phyloP scores from a whole-genome alignment of 306 rosid species.

The Cucumis melo region DNA sequence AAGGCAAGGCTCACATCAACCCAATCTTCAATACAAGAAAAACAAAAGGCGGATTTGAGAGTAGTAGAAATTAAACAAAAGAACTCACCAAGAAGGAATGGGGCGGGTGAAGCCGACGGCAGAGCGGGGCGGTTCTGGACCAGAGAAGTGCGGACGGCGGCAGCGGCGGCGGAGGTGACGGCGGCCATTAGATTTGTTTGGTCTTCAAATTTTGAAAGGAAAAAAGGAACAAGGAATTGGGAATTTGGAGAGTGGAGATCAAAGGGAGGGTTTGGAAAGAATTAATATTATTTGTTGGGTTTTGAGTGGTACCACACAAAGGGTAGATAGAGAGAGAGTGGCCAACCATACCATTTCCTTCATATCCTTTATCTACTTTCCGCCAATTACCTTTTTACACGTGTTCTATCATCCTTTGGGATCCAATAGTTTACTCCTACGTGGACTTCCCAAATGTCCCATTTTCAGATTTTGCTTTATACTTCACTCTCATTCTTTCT shows the following conservation, averaged over 20 bases:
- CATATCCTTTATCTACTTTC: constrained; percentile 45
- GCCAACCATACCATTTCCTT: constrained; percentile 31
- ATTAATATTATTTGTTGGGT: constrained; percentile 19
- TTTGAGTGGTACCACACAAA: constrained; percentile 28
- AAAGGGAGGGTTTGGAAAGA: constrained; percentile 14
- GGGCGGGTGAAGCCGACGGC: constrained; percentile 28
- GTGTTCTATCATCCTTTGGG: constrained; percentile 29
- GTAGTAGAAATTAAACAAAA: background rate
- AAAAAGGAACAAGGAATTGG: background rate
- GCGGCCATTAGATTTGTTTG: constrained; percentile 42
- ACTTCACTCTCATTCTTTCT: background rate
- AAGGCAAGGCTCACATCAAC: too few species aligned
- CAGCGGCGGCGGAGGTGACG: constrained; percentile 45
- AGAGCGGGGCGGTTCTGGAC: constrained; percentile 40
- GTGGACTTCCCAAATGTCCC: background rate
- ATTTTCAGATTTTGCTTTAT: background rate
- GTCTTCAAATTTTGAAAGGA: background rate
- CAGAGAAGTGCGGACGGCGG: constrained; percentile 34
- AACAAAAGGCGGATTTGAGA: background rate
- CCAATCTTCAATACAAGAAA: too few species aligned
- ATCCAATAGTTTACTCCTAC: background rate
- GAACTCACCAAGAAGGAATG: constrained; percentile 51
- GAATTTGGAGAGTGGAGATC: background rate
- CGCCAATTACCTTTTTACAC: constrained; percentile 36
- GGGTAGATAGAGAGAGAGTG: constrained; percentile 22